Conservation (phyloP, 1,284 basidiomycete genomes). For the Papiliotrema terrestris region DNA sequence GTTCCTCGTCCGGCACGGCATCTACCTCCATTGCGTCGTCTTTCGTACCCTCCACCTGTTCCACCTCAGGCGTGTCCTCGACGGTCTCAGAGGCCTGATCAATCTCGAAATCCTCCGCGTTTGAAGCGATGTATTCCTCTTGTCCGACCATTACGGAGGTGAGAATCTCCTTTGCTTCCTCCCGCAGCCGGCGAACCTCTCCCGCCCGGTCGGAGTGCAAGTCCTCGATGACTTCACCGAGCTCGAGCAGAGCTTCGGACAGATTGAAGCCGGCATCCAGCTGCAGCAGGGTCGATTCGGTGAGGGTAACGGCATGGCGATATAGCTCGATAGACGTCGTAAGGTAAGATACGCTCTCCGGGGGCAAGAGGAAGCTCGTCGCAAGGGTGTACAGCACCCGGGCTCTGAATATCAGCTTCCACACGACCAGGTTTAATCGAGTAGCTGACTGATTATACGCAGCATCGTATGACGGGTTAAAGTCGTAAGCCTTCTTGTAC, state of each 20-base stretch:
- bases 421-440: too few relatives aligned
- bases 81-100: slow-evolving; percentile 4
- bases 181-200: slow-evolving; percentile 24
- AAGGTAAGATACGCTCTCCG: slow-evolving; percentile 24
- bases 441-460: slow-evolving; percentile 47
- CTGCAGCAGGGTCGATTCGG: slow-evolving; percentile 29
- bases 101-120: slow-evolving; percentile 8
- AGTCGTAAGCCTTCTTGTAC: slow-evolving; percentile 41
- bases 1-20: slow-evolving; percentile 54
- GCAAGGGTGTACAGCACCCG: slow-evolving; percentile 43
- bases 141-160: slow-evolving; percentile 36
- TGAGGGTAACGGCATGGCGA: slow-evolving; percentile 26
- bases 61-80: slow-evolving; percentile 10
- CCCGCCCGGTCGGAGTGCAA: slow-evolving; percentile 14
- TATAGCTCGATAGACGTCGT: slow-evolving; percentile 37
- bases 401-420: slow-evolving; percentile 26
- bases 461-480: slow-evolving; percentile 39
- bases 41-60: slow-evolving; percentile 55
- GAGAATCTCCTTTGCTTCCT: slow-evolving; percentile 31
- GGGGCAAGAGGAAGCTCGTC: slow-evolving; percentile 44
- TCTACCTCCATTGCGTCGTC: slow-evolving; percentile 39
- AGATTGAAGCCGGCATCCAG: slow-evolving; percentile 48
- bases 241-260: slow-evolving; percentile 32
- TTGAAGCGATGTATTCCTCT: slow-evolving; percentile 24
- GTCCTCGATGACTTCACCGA: slow-evolving; percentile 46